phyloP scores from a whole-genome alignment of 139 green algal genomes.

The Zygnema cylindricum region DNA sequence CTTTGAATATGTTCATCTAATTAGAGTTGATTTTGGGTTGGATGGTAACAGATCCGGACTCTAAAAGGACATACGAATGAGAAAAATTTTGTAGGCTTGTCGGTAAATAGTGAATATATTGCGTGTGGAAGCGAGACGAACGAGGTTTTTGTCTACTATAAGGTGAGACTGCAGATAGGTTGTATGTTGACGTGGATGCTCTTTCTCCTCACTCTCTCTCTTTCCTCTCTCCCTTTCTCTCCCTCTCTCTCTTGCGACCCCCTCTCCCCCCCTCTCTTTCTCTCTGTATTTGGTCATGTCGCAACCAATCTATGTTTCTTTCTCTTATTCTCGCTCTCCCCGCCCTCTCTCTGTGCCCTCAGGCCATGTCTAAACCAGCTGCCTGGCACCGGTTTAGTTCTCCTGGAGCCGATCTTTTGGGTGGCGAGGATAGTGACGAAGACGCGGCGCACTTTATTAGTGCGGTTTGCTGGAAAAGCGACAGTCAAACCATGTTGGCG shows the following conservation, averaged over 20 bases:
- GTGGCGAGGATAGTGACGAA: constrained; percentile 15
- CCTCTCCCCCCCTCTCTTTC: too few species aligned
- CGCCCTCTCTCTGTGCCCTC: too few species aligned
- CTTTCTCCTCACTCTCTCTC: not conserved
- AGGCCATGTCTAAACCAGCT: constrained; percentile 61
- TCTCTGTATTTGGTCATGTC: not conserved
- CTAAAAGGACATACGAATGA: constrained; percentile 84
- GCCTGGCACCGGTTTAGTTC: constrained; percentile 53
- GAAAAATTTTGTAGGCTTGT: constrained; percentile 95
- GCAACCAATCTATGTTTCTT: not conserved
- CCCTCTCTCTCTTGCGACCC: not conserved
- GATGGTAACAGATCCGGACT: constrained; percentile 47
- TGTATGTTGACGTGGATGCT: not conserved
- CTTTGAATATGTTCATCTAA: too few species aligned
- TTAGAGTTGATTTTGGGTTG: too few species aligned
- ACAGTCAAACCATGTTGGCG: constrained; percentile 68
- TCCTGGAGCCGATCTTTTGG: constrained; percentile 44
- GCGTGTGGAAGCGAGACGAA: constrained; percentile 88
- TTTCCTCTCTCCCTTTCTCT: not conserved
- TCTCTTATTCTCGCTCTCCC: too few species aligned
- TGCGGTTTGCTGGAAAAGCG: constrained; percentile 74
- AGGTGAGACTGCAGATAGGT: constrained; percentile 53
- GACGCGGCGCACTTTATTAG: constrained; percentile 70
- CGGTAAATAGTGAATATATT: constrained; percentile 74
- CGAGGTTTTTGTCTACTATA: constrained; percentile 77